Percentiles rank a stretch among this genome's conserved stretches.
phyloP scores from a whole-genome alignment of 208 protist genomes.

The Leishmania turanica region DNA sequence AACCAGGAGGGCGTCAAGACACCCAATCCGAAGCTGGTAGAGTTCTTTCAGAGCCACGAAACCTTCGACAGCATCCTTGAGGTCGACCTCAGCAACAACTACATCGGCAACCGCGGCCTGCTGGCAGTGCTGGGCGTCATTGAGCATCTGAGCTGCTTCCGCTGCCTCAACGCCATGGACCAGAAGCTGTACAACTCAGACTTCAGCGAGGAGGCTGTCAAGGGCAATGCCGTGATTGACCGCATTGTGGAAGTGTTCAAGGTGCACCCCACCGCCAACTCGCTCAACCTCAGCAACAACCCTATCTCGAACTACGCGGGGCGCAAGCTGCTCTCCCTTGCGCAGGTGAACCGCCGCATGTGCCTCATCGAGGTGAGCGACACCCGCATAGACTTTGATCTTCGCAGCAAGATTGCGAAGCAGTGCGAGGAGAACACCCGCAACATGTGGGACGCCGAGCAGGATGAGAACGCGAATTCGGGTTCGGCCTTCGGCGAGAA shows the following conservation, averaged over 20 bases:
- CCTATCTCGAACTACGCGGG: slow-evolving; percentile 92
- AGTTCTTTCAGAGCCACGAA: slow-evolving; percentile 69
- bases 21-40: slow-evolving; percentile 74
- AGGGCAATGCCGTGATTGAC: slow-evolving; percentile 86
- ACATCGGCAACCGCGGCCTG: slow-evolving; percentile 90
- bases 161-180: slow-evolving; percentile 76
- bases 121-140: slow-evolving; percentile 82
- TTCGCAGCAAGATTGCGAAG: slow-evolving; percentile 74
- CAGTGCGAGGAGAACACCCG: slow-evolving; percentile 89
- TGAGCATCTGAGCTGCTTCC: slow-evolving; percentile 74
- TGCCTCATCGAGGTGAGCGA: slow-evolving; percentile 77
- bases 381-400: slow-evolving; percentile 88
- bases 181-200: slow-evolving; percentile 94
- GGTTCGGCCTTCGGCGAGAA: slow-evolving; percentile 72
- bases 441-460: slow-evolving; percentile 63
- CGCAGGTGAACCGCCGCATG: slow-evolving; percentile 78
- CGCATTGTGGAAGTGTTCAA: slow-evolving; percentile 84
- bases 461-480: slow-evolving; percentile 19
- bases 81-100: slow-evolving; percentile 85
- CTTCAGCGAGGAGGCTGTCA: slow-evolving; percentile 86
- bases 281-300: slow-evolving; percentile 85
- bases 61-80: slow-evolving; percentile 75
- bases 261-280: slow-evolving; percentile 76
- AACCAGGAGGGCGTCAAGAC: slow-evolving; percentile 79
- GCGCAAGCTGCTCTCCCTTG: slow-evolving; percentile 82